Conservation (phyloP, 805 yeast species). For the Candida silvicultrix region DNA sequence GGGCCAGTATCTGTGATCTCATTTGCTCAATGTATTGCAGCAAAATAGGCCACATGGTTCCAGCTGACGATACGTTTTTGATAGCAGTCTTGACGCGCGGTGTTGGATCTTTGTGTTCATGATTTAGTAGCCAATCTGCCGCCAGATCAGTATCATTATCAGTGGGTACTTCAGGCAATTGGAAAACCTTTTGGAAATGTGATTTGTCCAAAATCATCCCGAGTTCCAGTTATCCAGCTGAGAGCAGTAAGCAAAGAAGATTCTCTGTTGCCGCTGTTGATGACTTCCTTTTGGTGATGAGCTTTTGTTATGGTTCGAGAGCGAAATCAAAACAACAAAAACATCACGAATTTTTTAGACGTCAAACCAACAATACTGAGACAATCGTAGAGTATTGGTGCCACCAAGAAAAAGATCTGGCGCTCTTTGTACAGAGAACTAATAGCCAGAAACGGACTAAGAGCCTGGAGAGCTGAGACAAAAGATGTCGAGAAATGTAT, state of each 20-base stretch:
- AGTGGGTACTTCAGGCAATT: slow-evolving; percentile 10
- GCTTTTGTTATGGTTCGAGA: not conserved
- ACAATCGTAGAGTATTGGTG: not conserved
- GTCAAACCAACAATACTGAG: not conserved
- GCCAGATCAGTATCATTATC: slow-evolving; percentile 18
- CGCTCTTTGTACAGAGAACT: no score
- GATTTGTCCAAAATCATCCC: not conserved
- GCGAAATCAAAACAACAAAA: not conserved
- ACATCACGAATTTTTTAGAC: not conserved
- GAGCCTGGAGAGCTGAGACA: not conserved
- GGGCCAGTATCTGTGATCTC: slow-evolving; percentile 4
- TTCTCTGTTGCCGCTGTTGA: not conserved
- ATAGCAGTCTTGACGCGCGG: slow-evolving; percentile 17
- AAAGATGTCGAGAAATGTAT: slow-evolving; percentile 2
- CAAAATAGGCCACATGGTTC: slow-evolving; percentile 3
- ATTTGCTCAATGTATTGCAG: slow-evolving; percentile 12
- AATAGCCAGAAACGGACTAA: no score
- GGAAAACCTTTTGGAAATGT: slow-evolving; percentile 10
- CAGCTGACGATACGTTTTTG: slow-evolving; percentile 6
- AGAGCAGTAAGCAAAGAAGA: no score
- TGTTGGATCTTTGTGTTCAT: slow-evolving; percentile 17
- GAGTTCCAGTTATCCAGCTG: no score
- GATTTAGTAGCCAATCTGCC: slow-evolving; percentile 18
- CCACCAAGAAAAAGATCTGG: no score
- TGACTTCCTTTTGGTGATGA: not conserved